A percentile compares a stretch with the other conserved stretches of the same genome.
Evolutionary conservation across 208 protist species (phyloP).

Genomic region (Acanthamoeba lenticulata): DNA sequence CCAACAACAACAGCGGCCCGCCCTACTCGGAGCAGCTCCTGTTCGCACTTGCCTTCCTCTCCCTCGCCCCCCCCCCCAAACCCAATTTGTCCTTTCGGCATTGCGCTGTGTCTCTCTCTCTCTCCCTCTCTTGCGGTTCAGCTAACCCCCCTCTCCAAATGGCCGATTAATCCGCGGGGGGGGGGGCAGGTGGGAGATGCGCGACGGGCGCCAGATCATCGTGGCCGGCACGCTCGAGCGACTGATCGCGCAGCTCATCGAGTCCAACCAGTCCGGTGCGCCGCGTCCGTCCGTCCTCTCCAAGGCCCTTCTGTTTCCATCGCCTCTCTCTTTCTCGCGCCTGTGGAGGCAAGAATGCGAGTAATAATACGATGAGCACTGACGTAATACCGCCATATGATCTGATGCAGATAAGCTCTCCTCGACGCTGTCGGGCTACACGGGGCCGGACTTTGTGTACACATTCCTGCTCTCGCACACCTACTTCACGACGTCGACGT

Average conservation of each 20-base stretch:
- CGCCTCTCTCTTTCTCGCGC: not conserved
- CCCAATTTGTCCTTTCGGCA: too few relatives aligned
- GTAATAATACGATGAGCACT: too few relatives aligned
- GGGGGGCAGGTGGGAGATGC: not conserved
- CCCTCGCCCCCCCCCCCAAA: too few relatives aligned
- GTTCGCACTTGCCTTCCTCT: too few relatives aligned
- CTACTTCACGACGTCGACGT: slow-evolving; percentile 23
- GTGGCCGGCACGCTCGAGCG: not conserved
- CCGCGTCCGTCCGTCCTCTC: not conserved
- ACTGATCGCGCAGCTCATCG: not conserved
- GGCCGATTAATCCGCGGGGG: too few relatives aligned
- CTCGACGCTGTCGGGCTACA: not conserved
- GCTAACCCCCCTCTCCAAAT: too few relatives aligned
- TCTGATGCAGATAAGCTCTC: not conserved
- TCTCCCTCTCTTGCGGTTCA: too few relatives aligned
- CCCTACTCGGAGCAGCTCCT: too few relatives aligned
- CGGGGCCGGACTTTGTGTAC: slow-evolving; percentile 23
- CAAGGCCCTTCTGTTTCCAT: not conserved
- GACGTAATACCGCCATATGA: too few relatives aligned
- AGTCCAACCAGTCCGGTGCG: not conserved
- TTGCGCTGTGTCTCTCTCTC: too few relatives aligned
- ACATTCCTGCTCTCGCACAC: slow-evolving; percentile 37
- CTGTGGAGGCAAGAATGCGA: too few relatives aligned
- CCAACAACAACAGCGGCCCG: too few relatives aligned
- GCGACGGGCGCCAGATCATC: not conserved